phyloP scores from a whole-genome alignment of 2,329 filamentous ascomycete genomes.

The Purpureocillium lavendulum region DNA sequence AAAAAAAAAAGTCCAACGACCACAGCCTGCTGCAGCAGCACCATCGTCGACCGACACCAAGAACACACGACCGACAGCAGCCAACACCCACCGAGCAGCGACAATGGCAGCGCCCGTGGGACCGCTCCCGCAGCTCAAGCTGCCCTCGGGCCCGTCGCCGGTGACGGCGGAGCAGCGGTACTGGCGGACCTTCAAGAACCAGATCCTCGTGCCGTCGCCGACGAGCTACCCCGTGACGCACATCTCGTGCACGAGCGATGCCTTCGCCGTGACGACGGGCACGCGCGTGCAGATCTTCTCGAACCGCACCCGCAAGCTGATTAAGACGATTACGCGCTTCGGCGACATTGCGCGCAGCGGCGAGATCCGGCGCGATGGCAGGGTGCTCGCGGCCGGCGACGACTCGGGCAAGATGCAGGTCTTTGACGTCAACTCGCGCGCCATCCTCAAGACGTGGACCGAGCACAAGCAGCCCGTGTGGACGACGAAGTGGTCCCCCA shows the following conservation, averaged over 20 bases:
- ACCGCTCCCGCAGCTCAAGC: slow-evolving; percentile 71
- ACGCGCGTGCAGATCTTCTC: slow-evolving; percentile 92
- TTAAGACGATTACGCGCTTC: slow-evolving; percentile 93
- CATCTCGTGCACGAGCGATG: slow-evolving; percentile 69
- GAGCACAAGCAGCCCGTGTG: slow-evolving; percentile 92
- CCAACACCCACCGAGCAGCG: slow-evolving; percentile 28
- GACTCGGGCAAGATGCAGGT: slow-evolving; percentile 90
- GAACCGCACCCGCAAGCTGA: slow-evolving; percentile 78
- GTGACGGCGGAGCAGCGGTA: slow-evolving; percentile 89
- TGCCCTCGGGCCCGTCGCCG: slow-evolving; percentile 73
- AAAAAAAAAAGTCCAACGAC: slow-evolving; percentile 16
- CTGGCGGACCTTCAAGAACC: slow-evolving; percentile 92
- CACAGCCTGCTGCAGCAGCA: slow-evolving; percentile 1
- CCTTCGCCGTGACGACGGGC: slow-evolving; percentile 91
- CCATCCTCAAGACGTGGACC: slow-evolving; percentile 91
- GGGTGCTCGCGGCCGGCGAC: slow-evolving; percentile 84
- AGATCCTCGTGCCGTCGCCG: slow-evolving; percentile 81
- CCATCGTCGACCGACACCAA: not conserved
- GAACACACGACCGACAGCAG: not conserved
- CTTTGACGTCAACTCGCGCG: slow-evolving; percentile 80
- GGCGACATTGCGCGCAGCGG: slow-evolving; percentile 85
- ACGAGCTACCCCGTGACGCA: slow-evolving; percentile 85
- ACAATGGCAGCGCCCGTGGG: slow-evolving; percentile 58
- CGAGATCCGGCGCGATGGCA: slow-evolving; percentile 80
- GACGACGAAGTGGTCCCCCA: slow-evolving; percentile 84